Evolutionary conservation across 768 basidiomycete genomes (phyloP).

Genomic region (Plicaturopsis crispa): DNA sequence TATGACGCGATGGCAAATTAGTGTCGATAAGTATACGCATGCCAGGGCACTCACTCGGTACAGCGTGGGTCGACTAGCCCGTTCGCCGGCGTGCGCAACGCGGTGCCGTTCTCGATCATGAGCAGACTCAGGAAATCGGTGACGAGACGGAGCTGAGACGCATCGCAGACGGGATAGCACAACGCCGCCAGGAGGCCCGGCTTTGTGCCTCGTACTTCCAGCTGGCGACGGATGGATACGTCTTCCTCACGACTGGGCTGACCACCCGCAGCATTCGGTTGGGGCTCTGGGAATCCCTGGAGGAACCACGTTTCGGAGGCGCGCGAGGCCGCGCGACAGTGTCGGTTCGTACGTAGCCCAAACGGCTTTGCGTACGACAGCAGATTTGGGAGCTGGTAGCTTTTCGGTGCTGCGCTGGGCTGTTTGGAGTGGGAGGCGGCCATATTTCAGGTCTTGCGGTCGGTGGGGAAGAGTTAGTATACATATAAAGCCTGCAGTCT

Average conservation of each 20-base stretch:
- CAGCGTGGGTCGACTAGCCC: too few relatives aligned
- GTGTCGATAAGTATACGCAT: not conserved
- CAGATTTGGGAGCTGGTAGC: too few relatives aligned
- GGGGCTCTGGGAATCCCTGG: too few relatives aligned
- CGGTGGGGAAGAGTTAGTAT: too few relatives aligned
- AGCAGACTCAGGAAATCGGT: conserved; percentile 42
- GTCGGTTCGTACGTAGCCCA: conserved; percentile 30
- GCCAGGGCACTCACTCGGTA: not conserved
- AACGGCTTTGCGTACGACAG: conserved; percentile 23
- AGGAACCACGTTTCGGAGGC: conserved; percentile 25
- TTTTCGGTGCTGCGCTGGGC: too few relatives aligned
- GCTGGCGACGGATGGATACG: too few relatives aligned
- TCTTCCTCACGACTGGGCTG: too few relatives aligned
- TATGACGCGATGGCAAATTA: not conserved
- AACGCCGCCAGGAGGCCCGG: conserved; percentile 49
- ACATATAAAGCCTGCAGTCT: too few relatives aligned
- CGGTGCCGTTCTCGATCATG: conserved; percentile 27
- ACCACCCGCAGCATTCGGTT: too few relatives aligned
- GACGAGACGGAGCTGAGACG: conserved; percentile 44
- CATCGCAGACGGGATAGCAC: conserved; percentile 52
- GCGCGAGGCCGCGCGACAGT: conserved; percentile 24
- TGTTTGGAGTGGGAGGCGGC: too few relatives aligned
- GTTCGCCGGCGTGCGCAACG: conserved; percentile 12
- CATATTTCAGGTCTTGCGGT: too few relatives aligned
- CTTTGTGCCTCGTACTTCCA: conserved; percentile 22